These are phyloP conservation scores for Teratosphaeria nubilosa DNA, from an alignment of 2,329 filamentous ascomycete genomes.

Conservation along the genomic window DNA sequence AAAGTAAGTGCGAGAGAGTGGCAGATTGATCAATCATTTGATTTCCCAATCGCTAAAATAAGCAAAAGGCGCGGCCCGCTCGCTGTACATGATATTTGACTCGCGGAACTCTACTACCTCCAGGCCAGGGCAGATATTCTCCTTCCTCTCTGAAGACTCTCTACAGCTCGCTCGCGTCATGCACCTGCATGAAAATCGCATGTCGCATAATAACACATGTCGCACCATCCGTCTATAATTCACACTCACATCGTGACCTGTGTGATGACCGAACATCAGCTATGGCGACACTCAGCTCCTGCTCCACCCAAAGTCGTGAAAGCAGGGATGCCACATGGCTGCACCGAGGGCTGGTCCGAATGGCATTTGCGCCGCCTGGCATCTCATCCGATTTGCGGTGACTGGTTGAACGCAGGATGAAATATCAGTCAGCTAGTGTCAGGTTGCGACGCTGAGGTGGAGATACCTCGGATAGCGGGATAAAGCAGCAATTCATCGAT, in stretches of 20 bases:
- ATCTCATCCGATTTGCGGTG: background rate
- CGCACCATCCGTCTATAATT: background rate
- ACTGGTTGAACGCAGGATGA: background rate
- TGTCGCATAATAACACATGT: background rate
- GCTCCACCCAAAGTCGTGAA: background rate
- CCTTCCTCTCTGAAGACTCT: background rate
- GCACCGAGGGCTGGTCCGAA: background rate
- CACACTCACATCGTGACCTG: background rate
- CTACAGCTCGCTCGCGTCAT: background rate
- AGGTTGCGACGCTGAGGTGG: background rate
- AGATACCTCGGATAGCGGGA: too few species aligned
- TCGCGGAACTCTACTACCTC: background rate
- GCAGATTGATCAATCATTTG: too few species aligned
- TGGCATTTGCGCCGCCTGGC: background rate
- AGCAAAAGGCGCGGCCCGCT: background rate
- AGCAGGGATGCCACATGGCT: background rate
- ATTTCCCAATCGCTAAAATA: too few species aligned
- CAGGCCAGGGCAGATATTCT: too few species aligned
- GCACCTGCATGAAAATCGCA: background rate
- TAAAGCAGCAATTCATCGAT: too few species aligned
- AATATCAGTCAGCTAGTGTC: background rate
- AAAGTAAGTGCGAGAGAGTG: too few species aligned
- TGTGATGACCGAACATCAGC: background rate
- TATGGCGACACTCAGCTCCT: background rate
- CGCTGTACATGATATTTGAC: background rate